A percentile compares a stretch with the other conserved stretches of the same genome.
Conservation (phyloP, 1,284 basidiomycete species). For the Heimioporus retisporus region DNA sequence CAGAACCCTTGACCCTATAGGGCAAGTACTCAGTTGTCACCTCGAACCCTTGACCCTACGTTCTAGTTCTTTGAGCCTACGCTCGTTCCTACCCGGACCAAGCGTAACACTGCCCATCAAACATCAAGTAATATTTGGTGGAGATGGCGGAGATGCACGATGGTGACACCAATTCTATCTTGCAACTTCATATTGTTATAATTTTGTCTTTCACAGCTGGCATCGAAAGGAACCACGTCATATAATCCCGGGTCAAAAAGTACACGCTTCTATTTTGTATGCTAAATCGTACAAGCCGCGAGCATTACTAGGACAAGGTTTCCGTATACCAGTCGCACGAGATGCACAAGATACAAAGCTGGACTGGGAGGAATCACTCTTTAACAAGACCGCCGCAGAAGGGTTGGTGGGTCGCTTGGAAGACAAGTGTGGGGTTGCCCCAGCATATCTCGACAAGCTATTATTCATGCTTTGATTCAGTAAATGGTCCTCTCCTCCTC, state of each 20-base stretch:
- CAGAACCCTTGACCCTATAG: no score
- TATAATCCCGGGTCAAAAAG: slow-evolving; percentile 14
- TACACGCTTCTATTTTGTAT: slow-evolving; percentile 42
- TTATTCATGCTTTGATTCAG: no score
- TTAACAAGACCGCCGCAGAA: slow-evolving; percentile 32
- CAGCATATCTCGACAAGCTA: slow-evolving; percentile 33
- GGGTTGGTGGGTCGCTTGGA: slow-evolving; percentile 23
- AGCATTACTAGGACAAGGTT: slow-evolving; percentile 39
- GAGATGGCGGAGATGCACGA: neutral
- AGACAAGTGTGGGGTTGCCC: slow-evolving; percentile 22
- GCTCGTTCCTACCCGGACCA: no score
- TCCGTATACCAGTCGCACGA: slow-evolving; percentile 32
- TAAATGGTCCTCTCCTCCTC: neutral
- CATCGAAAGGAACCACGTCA: slow-evolving; percentile 33
- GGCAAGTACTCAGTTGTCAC: no score
- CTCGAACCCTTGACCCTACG: no score
- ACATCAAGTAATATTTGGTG: slow-evolving; percentile 34
- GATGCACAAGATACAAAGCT: slow-evolving; percentile 10
- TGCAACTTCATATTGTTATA: neutral
- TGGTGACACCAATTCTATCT: slow-evolving; percentile 17
- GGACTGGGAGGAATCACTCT: slow-evolving; percentile 37
- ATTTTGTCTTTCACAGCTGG: slow-evolving; percentile 20
- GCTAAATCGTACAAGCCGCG: slow-evolving; percentile 33
- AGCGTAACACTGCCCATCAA: no score
- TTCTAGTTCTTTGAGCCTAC: no score